Percentiles rank a stretch among this genome's conserved stretches.
These are phyloP conservation scores for Hortiboletus flavorubellus DNA, from an alignment of 768 basidiomycete genomes.

Conservation along the genomic window DNA sequence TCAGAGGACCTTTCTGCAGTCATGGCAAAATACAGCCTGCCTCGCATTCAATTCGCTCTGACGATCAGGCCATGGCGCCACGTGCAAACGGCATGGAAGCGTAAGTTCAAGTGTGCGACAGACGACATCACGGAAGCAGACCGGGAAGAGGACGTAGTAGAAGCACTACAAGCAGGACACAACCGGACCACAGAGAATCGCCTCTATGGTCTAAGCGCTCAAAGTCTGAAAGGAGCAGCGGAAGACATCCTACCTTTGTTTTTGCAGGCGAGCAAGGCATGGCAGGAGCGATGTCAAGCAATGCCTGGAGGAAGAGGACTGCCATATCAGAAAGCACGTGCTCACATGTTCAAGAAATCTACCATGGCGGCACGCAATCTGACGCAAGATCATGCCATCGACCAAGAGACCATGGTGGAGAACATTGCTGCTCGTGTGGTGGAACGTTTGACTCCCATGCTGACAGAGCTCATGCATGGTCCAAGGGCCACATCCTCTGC, in stretches of 20 bases:
- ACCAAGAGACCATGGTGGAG: too few relatives aligned
- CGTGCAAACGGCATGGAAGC: constrained; percentile 3
- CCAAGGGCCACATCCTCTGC: too few relatives aligned
- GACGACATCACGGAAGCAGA: too few relatives aligned
- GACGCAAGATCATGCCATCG: too few relatives aligned
- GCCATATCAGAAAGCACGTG: background rate
- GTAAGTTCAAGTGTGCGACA: background rate
- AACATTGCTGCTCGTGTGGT: too few relatives aligned
- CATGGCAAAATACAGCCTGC: background rate
- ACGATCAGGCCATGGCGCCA: constrained; percentile 2
- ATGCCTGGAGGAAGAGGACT: too few relatives aligned
- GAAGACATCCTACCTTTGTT: background rate
- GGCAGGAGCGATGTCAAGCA: too few relatives aligned
- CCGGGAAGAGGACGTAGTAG: background rate
- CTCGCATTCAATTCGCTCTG: background rate
- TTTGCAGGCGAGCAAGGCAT: too few relatives aligned
- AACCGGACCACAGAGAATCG: background rate
- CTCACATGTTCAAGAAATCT: background rate
- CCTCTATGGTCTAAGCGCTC: background rate
- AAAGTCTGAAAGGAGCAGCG: background rate
- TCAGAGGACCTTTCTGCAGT: background rate
- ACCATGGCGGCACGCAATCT: background rate
- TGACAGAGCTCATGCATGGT: too few relatives aligned
- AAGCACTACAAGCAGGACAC: background rate
- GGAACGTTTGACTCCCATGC: too few relatives aligned